phyloP scores from a whole-genome alignment of 1,284 basidiomycete species.

The Irpex sp. region DNA sequence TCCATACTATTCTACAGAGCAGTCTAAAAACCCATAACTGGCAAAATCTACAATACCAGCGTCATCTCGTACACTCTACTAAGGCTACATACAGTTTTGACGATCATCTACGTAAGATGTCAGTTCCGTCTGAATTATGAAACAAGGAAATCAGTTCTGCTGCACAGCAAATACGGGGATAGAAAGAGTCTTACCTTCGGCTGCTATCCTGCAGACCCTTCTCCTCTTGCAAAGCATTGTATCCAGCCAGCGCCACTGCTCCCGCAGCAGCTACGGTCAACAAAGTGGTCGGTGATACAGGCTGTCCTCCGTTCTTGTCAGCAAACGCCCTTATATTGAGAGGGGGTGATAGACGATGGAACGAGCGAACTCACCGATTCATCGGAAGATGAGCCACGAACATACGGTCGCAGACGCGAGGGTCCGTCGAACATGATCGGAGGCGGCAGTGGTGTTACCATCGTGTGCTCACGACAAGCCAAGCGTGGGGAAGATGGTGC shows the following conservation, averaged over 20 bases:
- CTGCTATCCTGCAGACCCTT: not conserved
- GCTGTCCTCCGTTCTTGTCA: not conserved
- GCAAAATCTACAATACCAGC: not conserved
- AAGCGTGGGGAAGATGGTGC: not conserved
- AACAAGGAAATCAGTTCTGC: not conserved
- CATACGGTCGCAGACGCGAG: constrained; percentile 20
- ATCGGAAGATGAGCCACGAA: constrained; percentile 1
- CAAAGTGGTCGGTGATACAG: not conserved
- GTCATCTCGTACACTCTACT: not conserved
- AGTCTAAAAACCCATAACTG: not conserved
- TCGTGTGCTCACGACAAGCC: not conserved
- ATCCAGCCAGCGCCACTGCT: constrained; percentile 2
- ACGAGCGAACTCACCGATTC: constrained; percentile 2
- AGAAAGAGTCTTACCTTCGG: not conserved
- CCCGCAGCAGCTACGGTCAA: constrained; percentile 1
- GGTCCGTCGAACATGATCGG: constrained; percentile 26
- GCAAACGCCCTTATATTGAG: not conserved
- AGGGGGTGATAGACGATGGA: not conserved
- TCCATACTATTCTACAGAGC: not conserved
- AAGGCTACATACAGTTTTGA: not conserved
- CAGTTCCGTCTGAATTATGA: not conserved
- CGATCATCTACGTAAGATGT: not conserved
- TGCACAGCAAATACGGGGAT: not conserved
- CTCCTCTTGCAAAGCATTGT: not conserved
- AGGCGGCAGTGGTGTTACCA: constrained; percentile 12